Percentiles rank a stretch among this genome's conserved stretches.
These are phyloP conservation scores for Plantago coronopus DNA, from an alignment of 305 asterid species.

Conservation along the genomic window DNA sequence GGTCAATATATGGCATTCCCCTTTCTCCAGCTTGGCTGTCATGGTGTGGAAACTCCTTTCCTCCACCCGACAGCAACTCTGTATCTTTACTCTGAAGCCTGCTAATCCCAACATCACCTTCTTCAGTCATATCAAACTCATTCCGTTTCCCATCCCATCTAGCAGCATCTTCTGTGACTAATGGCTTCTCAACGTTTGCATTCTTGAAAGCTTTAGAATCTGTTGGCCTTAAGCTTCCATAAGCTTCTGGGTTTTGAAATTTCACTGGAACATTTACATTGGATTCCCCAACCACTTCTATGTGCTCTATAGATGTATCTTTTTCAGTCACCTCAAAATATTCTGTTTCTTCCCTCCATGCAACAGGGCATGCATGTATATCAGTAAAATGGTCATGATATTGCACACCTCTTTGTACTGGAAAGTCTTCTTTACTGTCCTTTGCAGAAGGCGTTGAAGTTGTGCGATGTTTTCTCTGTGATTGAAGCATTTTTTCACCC, in stretches of 20 bases:
- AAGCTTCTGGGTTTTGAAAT: constrained; percentile 27
- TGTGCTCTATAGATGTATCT: constrained; percentile 26
- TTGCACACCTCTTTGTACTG: constrained; percentile 32
- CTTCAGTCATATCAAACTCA: constrained; percentile 27
- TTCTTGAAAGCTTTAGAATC: constrained; percentile 29
- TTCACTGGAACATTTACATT: constrained; percentile 25
- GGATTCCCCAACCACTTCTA: constrained; percentile 32
- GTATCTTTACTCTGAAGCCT: constrained; percentile 26
- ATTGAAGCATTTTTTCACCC: constrained; percentile 25
- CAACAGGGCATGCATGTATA: constrained; percentile 30
- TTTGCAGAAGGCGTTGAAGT: constrained; percentile 29
- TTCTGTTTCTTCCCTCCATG: constrained; percentile 39
- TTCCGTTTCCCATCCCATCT: constrained; percentile 32
- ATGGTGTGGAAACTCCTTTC: constrained; percentile 19
- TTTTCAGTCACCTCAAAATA: constrained; percentile 41
- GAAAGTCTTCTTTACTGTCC: constrained; percentile 28
- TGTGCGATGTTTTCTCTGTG: constrained; percentile 21
- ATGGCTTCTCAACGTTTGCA: constrained; percentile 26
- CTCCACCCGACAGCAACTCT: constrained; percentile 21
- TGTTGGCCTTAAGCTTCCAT: constrained; percentile 18
- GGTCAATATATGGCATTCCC: constrained; percentile 22
- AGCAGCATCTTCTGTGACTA: constrained; percentile 30
- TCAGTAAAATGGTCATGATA: constrained; percentile 22
- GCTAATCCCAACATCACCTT: constrained; percentile 22
- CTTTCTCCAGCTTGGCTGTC: constrained; percentile 25